Conservation (phyloP, 192 early-diverging fungal genomes). For the Ramicandelaber brevisporus region DNA sequence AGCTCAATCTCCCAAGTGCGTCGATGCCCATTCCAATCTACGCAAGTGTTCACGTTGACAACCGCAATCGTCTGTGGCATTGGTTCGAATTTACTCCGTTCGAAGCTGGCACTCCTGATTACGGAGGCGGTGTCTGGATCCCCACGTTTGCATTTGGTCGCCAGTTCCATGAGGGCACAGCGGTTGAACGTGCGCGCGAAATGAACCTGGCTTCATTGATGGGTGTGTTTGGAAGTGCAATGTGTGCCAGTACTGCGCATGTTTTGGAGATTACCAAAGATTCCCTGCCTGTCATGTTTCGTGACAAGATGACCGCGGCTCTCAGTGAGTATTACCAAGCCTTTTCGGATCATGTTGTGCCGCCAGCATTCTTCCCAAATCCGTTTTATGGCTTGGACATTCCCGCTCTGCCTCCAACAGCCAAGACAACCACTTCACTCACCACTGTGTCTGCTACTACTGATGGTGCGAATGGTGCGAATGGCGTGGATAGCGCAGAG, state of each 20-base stretch:
- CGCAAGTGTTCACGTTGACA: too few species aligned
- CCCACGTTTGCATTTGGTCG: slow-evolving; percentile 59
- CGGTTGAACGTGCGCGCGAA: slow-evolving; percentile 34
- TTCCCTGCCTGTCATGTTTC: slow-evolving; percentile 6
- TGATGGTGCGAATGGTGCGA: neutral
- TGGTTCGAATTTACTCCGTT: slow-evolving; percentile 71
- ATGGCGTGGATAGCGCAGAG: neutral
- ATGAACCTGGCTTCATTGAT: slow-evolving; percentile 33
- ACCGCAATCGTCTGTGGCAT: slow-evolving; percentile 28
- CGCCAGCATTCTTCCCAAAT: too few species aligned
- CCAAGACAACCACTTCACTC: neutral
- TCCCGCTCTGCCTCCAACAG: too few species aligned
- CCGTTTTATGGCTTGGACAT: too few species aligned
- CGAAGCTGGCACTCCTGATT: slow-evolving; percentile 54
- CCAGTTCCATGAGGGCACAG: slow-evolving; percentile 31
- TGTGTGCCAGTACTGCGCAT: slow-evolving; percentile 15
- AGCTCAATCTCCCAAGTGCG: too few species aligned
- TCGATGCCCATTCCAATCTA: too few species aligned
- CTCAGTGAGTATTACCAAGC: slow-evolving; percentile 19
- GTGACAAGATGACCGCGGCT: slow-evolving; percentile 10
- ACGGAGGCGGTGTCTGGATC: slow-evolving; percentile 34
- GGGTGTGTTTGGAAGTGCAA: slow-evolving; percentile 21
- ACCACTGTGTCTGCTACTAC: neutral
- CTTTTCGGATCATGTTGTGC: too few species aligned
- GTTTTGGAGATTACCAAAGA: slow-evolving; percentile 15